Evolutionary conservation across 78 protist genomes (phyloP).

Genomic region (Dictyostelium purpureum): DNA sequence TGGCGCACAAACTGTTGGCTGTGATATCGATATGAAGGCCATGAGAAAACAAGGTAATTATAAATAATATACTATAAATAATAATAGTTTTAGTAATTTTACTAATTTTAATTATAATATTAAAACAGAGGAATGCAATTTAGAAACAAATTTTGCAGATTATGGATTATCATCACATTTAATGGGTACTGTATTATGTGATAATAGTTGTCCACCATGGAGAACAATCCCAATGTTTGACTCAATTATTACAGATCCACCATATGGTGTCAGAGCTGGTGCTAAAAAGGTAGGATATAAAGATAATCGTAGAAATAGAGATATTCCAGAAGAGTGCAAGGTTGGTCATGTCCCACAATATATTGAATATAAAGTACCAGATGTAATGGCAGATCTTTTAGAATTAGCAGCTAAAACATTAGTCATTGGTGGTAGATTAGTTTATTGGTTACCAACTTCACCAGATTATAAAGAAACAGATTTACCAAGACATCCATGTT

Average conservation of each 20-base stretch:
- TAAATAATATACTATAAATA: neutral
- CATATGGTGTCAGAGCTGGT: slow-evolving; percentile 91
- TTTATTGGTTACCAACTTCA: slow-evolving; percentile 91
- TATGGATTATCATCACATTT: slow-evolving; percentile 6
- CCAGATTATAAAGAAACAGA: slow-evolving; percentile 74
- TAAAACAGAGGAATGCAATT: slow-evolving; percentile 40
- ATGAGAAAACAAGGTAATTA: slow-evolving; percentile 68
- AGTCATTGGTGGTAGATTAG: slow-evolving; percentile 87
- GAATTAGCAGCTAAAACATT: slow-evolving; percentile 82
- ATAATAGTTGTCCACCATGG: slow-evolving; percentile 64
- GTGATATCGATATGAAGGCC: slow-evolving; percentile 86
- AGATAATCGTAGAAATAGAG: slow-evolving; percentile 23
- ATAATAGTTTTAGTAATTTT: neutral
- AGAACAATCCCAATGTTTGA: slow-evolving; percentile 55
- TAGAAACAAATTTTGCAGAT: slow-evolving; percentile 79
- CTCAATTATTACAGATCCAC: slow-evolving; percentile 85
- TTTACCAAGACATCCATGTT: slow-evolving; percentile 83
- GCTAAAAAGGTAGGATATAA: slow-evolving; percentile 72
- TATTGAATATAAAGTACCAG: slow-evolving; percentile 76
- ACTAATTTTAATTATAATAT: neutral
- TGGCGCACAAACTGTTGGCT: slow-evolving; percentile 88
- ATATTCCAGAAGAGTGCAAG: slow-evolving; percentile 43
- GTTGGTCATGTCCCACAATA: slow-evolving; percentile 61
- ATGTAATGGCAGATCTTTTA: slow-evolving; percentile 81
- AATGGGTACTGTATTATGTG: slow-evolving; percentile 46